Conservation (phyloP, 768 basidiomycete species). For the Bullera alba region DNA sequence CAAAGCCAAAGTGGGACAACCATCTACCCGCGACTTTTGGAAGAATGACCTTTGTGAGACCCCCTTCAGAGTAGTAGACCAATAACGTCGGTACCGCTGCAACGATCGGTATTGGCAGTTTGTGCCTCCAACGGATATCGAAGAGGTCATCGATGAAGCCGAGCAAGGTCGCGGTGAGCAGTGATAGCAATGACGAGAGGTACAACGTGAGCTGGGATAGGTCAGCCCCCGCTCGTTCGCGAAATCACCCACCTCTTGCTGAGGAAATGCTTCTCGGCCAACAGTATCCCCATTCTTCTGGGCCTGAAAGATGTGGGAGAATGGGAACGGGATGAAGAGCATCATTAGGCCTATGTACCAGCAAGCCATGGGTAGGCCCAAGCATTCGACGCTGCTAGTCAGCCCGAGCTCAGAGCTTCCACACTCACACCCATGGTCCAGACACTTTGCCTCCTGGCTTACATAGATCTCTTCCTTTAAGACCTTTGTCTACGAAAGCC, state of each 20-base stretch:
- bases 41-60: constrained; percentile 87
- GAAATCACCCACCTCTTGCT: constrained; percentile 42
- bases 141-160: constrained; percentile 97
- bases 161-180: constrained; percentile 84
- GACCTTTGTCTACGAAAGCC: constrained; percentile 68
- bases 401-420: background rate
- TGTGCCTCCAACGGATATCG: constrained; percentile 97
- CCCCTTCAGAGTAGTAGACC: constrained; percentile 91
- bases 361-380: constrained; percentile 81
- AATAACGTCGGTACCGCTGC: constrained; percentile 89
- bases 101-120: constrained; percentile 91
- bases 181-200: constrained; percentile 82
- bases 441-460: constrained; percentile 54
- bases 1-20: constrained; percentile 14
- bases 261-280: constrained; percentile 45
- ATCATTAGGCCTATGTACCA: constrained; percentile 81
- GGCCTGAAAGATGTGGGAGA: constrained; percentile 56
- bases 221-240: background rate
- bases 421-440: constrained; percentile 36
- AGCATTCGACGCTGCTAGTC: constrained; percentile 88
- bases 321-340: constrained; percentile 91
- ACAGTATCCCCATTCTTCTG: constrained; percentile 5
- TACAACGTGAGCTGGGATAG: constrained; percentile 71
- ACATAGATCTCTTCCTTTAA: constrained; percentile 79
- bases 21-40: constrained; percentile 66